Percentiles rank a stretch among this genome's conserved stretches.
Conservation (phyloP, 352 stramenopile genomes). For the Pythium rhizo-oryzae region DNA sequence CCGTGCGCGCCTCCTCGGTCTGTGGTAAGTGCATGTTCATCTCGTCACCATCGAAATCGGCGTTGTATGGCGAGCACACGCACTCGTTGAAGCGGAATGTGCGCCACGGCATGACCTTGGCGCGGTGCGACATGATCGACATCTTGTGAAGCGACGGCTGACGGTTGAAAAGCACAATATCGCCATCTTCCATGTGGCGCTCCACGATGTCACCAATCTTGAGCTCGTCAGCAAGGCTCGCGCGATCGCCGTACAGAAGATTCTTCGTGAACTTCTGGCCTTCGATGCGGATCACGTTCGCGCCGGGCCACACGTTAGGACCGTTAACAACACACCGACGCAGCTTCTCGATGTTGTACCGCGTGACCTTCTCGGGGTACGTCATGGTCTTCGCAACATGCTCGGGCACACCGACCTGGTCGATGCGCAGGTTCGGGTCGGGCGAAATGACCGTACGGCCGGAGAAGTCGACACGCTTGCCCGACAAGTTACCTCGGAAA, state of each 20-base stretch:
- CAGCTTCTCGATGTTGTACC: constrained; percentile 98
- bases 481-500: constrained; percentile 98
- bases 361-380: constrained; percentile 97
- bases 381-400: constrained; percentile 98
- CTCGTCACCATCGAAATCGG: constrained; percentile 99
- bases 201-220: constrained; percentile 99
- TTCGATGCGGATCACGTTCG: constrained; percentile 93
- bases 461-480: constrained; percentile 99
- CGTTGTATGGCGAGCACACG: constrained; percentile 99
- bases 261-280: constrained; percentile 89
- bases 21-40: constrained; percentile 99
- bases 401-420: constrained; percentile 94
- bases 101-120: constrained; percentile 96
- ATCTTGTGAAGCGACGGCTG: constrained; percentile 99
- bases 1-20: constrained; percentile 97
- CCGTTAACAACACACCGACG: constrained; percentile 95
- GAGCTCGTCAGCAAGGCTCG: constrained; percentile 93
- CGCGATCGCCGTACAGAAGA: constrained; percentile 94
- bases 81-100: constrained; percentile 99
- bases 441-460: constrained; percentile 99
- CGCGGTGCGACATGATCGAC: constrained; percentile 97
- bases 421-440: constrained; percentile 97
- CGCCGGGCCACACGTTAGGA: constrained; percentile 95
- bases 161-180: constrained; percentile 99
- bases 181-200: constrained; percentile 98